Conservation (phyloP, 2,329 filamentous ascomycete species). For the Xylaria sp. region DNA sequence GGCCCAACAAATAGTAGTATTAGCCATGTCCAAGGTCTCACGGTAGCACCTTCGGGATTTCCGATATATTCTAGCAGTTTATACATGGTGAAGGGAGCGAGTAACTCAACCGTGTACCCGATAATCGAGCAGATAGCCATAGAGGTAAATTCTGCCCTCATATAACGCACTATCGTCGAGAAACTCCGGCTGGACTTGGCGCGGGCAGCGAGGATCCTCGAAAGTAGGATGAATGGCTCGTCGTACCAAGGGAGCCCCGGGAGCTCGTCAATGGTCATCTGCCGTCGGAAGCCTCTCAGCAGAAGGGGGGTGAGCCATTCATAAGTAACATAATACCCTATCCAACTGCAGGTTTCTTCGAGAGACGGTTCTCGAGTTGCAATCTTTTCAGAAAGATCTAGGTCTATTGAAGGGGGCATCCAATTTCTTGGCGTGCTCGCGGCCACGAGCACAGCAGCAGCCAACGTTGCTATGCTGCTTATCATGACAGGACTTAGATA, state of each 20-base stretch:
- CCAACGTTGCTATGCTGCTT: slow-evolving; percentile 52
- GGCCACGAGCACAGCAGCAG: slow-evolving; percentile 53
- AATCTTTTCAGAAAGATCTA: slow-evolving; percentile 52
- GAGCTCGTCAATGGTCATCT: slow-evolving; percentile 59
- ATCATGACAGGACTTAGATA: slow-evolving; percentile 47
- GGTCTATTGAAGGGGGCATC: slow-evolving; percentile 55
- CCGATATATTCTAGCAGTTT: slow-evolving; percentile 63
- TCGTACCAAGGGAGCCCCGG: slow-evolving; percentile 65
- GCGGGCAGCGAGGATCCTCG: slow-evolving; percentile 56
- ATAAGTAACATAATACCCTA: slow-evolving; percentile 62
- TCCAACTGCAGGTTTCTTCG: slow-evolving; percentile 65
- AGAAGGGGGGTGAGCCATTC: slow-evolving; percentile 62
- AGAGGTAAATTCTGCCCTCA: slow-evolving; percentile 54
- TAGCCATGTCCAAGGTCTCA: slow-evolving; percentile 64
- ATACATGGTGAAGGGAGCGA: slow-evolving; percentile 65
- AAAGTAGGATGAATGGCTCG: slow-evolving; percentile 60
- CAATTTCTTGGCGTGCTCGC: slow-evolving; percentile 61
- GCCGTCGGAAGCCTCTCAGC: slow-evolving; percentile 57
- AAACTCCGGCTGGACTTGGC: slow-evolving; percentile 55
- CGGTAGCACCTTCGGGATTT: slow-evolving; percentile 54
- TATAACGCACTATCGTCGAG: slow-evolving; percentile 57
- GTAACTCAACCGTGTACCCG: slow-evolving; percentile 57
- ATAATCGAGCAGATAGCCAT: slow-evolving; percentile 57
- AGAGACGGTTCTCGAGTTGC: slow-evolving; percentile 54
- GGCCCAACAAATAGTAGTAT: slow-evolving; percentile 63